These are phyloP conservation scores for Lophiotrema nucula DNA, from an alignment of 495 filamentous ascomycete species.

Conservation along the genomic window DNA sequence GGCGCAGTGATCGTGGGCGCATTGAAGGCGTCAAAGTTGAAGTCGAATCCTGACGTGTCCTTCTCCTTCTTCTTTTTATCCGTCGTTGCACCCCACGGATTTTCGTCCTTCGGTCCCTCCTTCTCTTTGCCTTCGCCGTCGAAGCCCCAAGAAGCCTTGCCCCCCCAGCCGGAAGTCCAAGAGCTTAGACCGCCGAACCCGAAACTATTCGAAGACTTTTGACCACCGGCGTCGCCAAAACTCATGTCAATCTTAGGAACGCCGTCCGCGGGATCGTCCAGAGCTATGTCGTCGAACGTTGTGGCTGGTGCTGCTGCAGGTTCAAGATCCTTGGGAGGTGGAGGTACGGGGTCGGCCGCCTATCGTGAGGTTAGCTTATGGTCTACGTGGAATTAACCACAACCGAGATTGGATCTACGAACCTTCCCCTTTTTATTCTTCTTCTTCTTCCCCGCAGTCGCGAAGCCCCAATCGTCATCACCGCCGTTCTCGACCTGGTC, in stretches of 20 bases:
- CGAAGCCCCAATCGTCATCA: constrained; percentile 45
- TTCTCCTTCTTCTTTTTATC: constrained; percentile 35
- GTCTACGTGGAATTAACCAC: constrained; percentile 26
- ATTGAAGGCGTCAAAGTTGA: constrained; percentile 30
- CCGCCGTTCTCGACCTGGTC: constrained; percentile 19
- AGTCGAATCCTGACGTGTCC: constrained; percentile 25
- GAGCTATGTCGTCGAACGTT: constrained; percentile 34
- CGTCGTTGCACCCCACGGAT: constrained; percentile 31
- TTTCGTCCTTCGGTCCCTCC: constrained; percentile 23
- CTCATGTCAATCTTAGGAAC: constrained; percentile 34
- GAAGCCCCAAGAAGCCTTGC: constrained; percentile 27
- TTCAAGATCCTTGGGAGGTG: constrained; percentile 31
- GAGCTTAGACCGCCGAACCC: constrained; percentile 17
- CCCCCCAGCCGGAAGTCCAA: constrained; percentile 29
- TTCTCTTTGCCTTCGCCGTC: constrained; percentile 13
- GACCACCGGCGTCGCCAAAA: constrained; percentile 24
- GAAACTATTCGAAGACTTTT: constrained; percentile 24
- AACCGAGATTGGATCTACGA: constrained; percentile 25
- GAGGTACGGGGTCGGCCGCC: constrained; percentile 28
- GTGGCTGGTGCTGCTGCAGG: constrained; percentile 27
- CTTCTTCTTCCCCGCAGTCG: constrained; percentile 37
- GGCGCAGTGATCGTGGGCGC: background rate
- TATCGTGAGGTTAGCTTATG: constrained; percentile 29
- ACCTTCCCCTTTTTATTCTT: constrained; percentile 40
- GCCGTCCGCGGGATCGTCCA: constrained; percentile 23